Evolutionary conservation across 2,329 filamentous ascomycete species (phyloP).

Genomic region (Teratosphaeria gauchensis): DNA sequence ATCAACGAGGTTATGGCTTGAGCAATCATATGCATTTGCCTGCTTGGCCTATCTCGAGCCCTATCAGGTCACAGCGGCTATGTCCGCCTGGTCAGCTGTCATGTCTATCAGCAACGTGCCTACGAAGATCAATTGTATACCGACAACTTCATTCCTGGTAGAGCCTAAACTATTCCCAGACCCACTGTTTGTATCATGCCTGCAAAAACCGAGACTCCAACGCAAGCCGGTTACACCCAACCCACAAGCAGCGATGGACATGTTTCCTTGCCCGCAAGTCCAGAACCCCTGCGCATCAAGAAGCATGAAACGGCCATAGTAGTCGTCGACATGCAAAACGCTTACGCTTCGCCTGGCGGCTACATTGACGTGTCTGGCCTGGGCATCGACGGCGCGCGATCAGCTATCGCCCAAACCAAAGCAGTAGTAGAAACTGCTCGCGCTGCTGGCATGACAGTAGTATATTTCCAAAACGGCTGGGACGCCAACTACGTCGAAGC

Average conservation of each 20-base stretch:
- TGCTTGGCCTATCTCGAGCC: not conserved
- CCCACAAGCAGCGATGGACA: not conserved
- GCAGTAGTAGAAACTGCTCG: not conserved
- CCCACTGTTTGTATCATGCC: not conserved
- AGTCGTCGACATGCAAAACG: constrained; percentile 10
- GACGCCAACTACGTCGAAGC: constrained; percentile 5
- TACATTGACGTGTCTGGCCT: not conserved
- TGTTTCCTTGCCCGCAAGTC: not conserved
- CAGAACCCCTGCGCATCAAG: not conserved
- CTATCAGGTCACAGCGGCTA: not conserved
- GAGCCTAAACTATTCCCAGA: no score
- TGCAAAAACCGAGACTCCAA: not conserved
- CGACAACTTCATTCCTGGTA: no score
- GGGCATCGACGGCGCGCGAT: not conserved
- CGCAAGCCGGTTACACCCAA: not conserved
- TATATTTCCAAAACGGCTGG: constrained; percentile 4
- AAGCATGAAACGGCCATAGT: not conserved
- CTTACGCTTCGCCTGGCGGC: not conserved
- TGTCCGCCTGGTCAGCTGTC: not conserved
- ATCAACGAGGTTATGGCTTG: not conserved
- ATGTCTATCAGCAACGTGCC: not conserved
- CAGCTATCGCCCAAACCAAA: not conserved
- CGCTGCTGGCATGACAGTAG: constrained; percentile 3
- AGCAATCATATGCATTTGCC: not conserved
- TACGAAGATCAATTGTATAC: not conserved